Conservation (phyloP, 176 grass and related monocot genomes). For the Puya raimondii region DNA sequence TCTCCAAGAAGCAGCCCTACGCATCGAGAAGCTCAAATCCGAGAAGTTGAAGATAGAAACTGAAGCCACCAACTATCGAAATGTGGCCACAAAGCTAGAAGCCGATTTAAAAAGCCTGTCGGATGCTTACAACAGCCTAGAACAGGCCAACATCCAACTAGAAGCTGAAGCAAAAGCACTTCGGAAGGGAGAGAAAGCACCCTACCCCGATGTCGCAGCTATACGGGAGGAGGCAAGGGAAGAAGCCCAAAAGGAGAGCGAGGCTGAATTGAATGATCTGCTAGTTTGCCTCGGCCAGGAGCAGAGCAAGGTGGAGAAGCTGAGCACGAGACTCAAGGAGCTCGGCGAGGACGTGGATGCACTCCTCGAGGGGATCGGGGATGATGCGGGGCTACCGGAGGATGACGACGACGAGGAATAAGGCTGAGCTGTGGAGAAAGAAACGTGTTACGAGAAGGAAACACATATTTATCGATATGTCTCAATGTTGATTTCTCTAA, state of each 20-base stretch:
- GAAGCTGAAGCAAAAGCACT: conserved; percentile 57
- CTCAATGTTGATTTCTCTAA: no score
- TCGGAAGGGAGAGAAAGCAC: conserved; percentile 37
- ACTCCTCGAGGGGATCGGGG: conserved; percentile 76
- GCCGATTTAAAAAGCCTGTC: conserved; percentile 94
- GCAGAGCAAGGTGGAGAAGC: conserved; percentile 96
- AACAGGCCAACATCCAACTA: conserved; percentile 66
- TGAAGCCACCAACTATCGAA: conserved; percentile 64
- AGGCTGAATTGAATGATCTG: conserved; percentile 83
- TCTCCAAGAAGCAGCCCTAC: conserved; percentile 48
- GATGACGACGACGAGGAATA: conserved; percentile 30
- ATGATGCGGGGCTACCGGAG: conserved; percentile 53
- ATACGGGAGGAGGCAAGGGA: conserved; percentile 70
- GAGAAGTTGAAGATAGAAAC: conserved; percentile 64
- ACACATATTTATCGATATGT: no score
- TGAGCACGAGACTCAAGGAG: conserved; percentile 59
- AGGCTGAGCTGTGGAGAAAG: no score
- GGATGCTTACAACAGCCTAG: conserved; percentile 89
- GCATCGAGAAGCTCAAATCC: conserved; percentile 50
- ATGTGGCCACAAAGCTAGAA: conserved; percentile 63
- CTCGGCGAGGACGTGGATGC: conserved; percentile 74
- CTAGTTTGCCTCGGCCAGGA: conserved; percentile 97
- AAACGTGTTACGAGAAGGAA: no score
- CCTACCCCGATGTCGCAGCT: conserved; percentile 52
- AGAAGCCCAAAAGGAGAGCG: conserved; percentile 78